Evolutionary conservation across 2,329 filamentous ascomycete genomes (phyloP).

Genomic region (Fusarium ambrosium): DNA sequence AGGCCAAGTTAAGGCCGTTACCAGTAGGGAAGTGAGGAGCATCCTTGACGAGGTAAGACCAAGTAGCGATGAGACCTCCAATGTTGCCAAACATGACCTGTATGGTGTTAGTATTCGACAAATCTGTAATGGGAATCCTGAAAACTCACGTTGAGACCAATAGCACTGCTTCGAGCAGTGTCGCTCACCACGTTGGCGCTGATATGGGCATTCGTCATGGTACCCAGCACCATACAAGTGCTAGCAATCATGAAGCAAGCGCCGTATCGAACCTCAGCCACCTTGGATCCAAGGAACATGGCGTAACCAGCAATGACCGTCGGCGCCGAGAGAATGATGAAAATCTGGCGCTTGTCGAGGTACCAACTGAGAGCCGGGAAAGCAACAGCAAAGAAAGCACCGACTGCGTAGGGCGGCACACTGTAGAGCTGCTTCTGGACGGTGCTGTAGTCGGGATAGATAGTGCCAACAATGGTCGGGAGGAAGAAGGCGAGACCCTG

Average conservation of each 20-base stretch:
- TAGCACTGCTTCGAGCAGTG: constrained; percentile 72
- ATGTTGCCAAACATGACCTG: constrained; percentile 55
- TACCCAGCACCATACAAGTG: constrained; percentile 72
- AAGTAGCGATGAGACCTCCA: constrained; percentile 76
- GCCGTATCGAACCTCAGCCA: constrained; percentile 67
- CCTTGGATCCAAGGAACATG: constrained; percentile 69
- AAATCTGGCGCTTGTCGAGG: constrained; percentile 66
- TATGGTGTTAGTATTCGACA: not conserved
- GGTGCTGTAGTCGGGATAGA: constrained; percentile 71
- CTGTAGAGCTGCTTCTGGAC: constrained; percentile 74
- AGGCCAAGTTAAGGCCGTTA: constrained; percentile 74
- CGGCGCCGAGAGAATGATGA: constrained; percentile 68
- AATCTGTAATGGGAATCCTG: accelerated
- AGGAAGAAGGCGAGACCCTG: constrained; percentile 76
- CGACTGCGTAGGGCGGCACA: constrained; percentile 74
- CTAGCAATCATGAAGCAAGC: constrained; percentile 74
- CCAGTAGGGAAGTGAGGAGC: constrained; percentile 76
- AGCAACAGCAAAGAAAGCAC: constrained; percentile 70
- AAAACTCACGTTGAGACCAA: constrained; percentile 58
- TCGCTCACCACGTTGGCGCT: constrained; percentile 76
- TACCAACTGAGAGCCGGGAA: constrained; percentile 70
- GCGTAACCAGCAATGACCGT: constrained; percentile 74
- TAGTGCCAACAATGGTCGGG: constrained; percentile 74
- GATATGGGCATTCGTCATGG: constrained; percentile 72
- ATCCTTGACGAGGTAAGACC: constrained; percentile 74